phyloP scores from a whole-genome alignment of 2,329 filamentous ascomycete genomes.

The Hymenoscyphus linearis region DNA sequence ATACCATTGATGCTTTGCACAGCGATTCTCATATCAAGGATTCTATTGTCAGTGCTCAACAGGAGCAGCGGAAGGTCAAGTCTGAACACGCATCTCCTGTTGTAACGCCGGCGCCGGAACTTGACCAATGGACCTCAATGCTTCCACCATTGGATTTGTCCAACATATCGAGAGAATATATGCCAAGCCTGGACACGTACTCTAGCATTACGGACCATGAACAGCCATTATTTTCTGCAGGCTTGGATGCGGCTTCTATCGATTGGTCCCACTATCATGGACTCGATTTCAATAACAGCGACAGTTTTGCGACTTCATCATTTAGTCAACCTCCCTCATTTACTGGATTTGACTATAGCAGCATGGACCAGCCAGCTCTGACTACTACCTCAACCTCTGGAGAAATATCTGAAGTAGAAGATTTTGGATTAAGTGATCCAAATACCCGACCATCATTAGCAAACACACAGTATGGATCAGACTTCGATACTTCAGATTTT shows the following conservation, averaged over 20 bases:
- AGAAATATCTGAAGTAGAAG: conserved; percentile 63
- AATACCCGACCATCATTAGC: conserved; percentile 33
- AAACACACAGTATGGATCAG: conserved; percentile 34
- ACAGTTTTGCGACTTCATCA: conserved; percentile 47
- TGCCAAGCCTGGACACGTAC: conserved; percentile 47
- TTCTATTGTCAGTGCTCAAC: conserved; percentile 33
- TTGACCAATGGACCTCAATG: conserved; percentile 45
- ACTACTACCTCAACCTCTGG: conserved; percentile 58
- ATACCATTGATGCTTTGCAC: conserved; percentile 37
- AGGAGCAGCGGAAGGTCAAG: conserved; percentile 48
- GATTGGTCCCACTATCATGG: conserved; percentile 49
- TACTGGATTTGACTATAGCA: conserved; percentile 48
- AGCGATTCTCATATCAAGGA: conserved; percentile 34
- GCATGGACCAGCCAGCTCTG: conserved; percentile 50
- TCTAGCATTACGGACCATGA: conserved; percentile 42
- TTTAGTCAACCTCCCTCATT: conserved; percentile 52
- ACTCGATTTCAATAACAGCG: conserved; percentile 42
- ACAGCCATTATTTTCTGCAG: conserved; percentile 56
- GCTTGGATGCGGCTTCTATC: conserved; percentile 50
- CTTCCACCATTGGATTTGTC: conserved; percentile 56
- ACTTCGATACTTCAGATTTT: conserved; percentile 35
- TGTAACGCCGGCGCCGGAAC: conserved; percentile 42
- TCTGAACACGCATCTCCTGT: conserved; percentile 59
- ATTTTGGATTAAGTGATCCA: conserved; percentile 43
- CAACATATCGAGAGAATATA: conserved; percentile 42